Percentiles rank a stretch among this genome's conserved stretches.
These are phyloP conservation scores for Neurospora cerealis DNA, from an alignment of 495 filamentous ascomycete genomes.

Conservation along the genomic window DNA sequence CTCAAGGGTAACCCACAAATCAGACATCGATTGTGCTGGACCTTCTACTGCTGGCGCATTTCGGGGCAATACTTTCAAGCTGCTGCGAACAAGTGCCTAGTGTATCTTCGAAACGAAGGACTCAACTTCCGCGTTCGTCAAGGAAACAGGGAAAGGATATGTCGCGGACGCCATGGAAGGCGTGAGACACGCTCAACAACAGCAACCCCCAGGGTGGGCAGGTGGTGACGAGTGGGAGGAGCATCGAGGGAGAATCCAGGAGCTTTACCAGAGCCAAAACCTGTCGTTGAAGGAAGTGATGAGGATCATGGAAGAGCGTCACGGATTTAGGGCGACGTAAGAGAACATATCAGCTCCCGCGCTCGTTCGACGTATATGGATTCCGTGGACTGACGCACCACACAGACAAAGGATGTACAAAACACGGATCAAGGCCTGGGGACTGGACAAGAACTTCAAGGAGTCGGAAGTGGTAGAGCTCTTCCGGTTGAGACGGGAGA, in stretches of 20 bases:
- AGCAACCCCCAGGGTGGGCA: slow-evolving; percentile 7
- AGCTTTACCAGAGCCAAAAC: slow-evolving; percentile 26
- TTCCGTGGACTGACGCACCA: neutral
- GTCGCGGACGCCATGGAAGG: neutral
- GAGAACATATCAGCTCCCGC: neutral
- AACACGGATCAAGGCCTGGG: slow-evolving; percentile 24
- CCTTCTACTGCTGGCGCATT: neutral
- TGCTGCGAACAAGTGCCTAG: neutral
- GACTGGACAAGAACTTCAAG: slow-evolving; percentile 29
- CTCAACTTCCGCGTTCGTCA: neutral
- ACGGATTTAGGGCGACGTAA: slow-evolving; percentile 27
- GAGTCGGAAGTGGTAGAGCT: slow-evolving; percentile 22
- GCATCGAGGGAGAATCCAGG: slow-evolving; percentile 15
- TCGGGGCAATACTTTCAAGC: neutral
- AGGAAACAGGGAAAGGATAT: neutral
- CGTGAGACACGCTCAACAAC: neutral
- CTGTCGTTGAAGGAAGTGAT: slow-evolving; percentile 25
- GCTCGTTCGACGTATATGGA: slow-evolving; percentile 8
- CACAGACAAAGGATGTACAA: slow-evolving; percentile 29
- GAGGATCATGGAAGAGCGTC: slow-evolving; percentile 22
- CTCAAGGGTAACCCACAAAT: neutral
- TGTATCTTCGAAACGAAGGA: neutral
- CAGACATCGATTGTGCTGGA: neutral
- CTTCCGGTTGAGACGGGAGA: slow-evolving; percentile 15
- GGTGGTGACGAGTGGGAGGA: slow-evolving; percentile 14